Evolutionary conservation across 179 eudicot species (phyloP), one percentile per base, ranked within the genome.

Genomic region (Drosera spatulata): DNA sequence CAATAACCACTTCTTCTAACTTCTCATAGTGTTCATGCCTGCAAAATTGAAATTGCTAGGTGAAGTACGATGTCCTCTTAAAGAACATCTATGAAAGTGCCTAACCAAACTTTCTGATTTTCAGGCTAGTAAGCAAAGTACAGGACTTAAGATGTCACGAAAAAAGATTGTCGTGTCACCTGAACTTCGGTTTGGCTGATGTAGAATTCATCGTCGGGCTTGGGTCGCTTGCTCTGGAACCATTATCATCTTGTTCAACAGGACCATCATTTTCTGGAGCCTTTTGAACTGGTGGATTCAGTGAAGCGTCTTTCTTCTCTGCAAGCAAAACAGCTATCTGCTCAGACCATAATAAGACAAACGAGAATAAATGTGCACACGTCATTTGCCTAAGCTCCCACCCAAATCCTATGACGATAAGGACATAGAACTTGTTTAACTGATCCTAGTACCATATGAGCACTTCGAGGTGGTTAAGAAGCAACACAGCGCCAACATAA

Each of bases 11-110:
- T 22, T 22, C 33, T 73, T 87, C 95, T 56, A 87, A 91, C 69
- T 90, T 94, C 77, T 94, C 97, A 76, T 90, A 90, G 67, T 72
- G 85, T 65, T 83, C 97, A 83, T 93, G 94, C 91, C 99, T 93
- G 95, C 64, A 64, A 43, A 52, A 38, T 42, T 37, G 13, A 11
- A 50, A 50, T 4, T 8, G 53, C 13, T 50, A 50, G 53, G 5
- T 11, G n/a, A 50, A 7, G 53, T 11, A 50, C 13, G n/a, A 5
- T 50, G 11, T 15, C 53, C n/a, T 7, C 5, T 11, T 10, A 50
- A 10, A 50, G 4, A 50, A 50, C 11, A 4, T 15, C 13, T 10
- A 2, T 8, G 10, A 46, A 11, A 8, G 11, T 46, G 50, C 10
- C 33, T 22, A 2, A 8, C 10, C 10, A 11, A 46, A 6, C 41